Base-by-base conservation (phyloP, 1,284 basidiomycete genomes). In the Ceratobasidium sp. region DNA sequence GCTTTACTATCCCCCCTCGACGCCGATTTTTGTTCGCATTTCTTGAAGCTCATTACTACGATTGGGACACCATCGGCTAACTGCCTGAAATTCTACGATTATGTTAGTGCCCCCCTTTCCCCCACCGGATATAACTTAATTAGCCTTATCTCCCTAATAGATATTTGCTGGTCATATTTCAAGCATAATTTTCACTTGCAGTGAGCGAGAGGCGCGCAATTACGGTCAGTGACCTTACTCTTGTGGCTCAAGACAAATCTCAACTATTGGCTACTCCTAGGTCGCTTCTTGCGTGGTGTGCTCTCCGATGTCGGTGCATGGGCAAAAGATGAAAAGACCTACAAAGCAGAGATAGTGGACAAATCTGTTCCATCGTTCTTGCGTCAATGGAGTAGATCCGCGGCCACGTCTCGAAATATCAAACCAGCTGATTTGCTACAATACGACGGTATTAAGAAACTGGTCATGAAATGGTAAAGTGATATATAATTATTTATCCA, bases 131-230 rank as follows among this genome's bases (percentile, higher is more conserved):
- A 33, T 2, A 47, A 24, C 27, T 44, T n/a, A 22, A 73, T 79
- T 36, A 80, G 75, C 27, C 36, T 41, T 41, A 50, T 31, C 59
- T 33, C 57, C 29, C 19, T 80, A 47, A 41, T 78, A 96, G 90
- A 85, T 97, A 33, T 90, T 98, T 69, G 90, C 92, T 44, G 93
- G 96, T 76, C 91, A 94, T 78, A 87, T 96, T 57, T 92, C 94
- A 57, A 90, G 92, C 8, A 88, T 96, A 11, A 87, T 99, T 31
- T 98, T 97, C 81, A 93, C 94, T 0, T 97, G 95, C 79, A 98
- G 96, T 67, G 97, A 98, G 84, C 95, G 94, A 79, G 97, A 99
- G 83, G 96, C 96, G 7, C 90, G 93, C 73, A 99, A 98, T 83
- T 97, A 97, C 80, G 96, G 95, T 93, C 79, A 62, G 85, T 80